phyloP scores from a whole-genome alignment of 2,329 filamentous ascomycete species.

The Ophioceras dolichostomum region DNA sequence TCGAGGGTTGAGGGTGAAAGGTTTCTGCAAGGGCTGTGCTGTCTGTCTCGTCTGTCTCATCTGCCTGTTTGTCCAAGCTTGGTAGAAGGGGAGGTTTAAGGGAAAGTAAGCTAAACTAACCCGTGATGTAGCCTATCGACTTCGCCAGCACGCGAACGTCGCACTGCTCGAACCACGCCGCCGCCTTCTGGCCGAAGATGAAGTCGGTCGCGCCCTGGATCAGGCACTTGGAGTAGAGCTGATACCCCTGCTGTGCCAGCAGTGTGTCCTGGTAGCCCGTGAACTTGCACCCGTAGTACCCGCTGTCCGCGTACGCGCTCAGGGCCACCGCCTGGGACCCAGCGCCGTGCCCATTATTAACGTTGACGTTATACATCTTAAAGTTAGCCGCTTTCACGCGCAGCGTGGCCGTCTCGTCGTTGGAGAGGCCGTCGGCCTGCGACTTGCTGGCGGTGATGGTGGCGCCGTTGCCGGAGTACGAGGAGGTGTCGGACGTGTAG shows the following conservation, averaged over 20 bases:
- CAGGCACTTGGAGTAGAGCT: conserved; percentile 29
- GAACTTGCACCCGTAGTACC: conserved; percentile 33
- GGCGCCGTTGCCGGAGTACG: conserved; percentile 44
- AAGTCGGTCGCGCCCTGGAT: conserved; percentile 18
- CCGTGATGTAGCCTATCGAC: conserved; percentile 26
- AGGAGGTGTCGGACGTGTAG: conserved; percentile 37
- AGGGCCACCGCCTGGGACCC: conserved; percentile 34
- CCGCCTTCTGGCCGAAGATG: conserved; percentile 25
- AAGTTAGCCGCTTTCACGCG: conserved; percentile 34
- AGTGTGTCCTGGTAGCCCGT: conserved; percentile 38
- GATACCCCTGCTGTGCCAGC: conserved; percentile 29
- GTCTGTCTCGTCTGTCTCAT: too few relatives aligned
- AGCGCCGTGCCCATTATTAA: conserved; percentile 32
- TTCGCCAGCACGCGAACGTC: conserved; percentile 24
- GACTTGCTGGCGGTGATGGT: conserved; percentile 32
- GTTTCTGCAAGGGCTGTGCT: too few relatives aligned
- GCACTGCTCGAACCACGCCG: conserved; percentile 29
- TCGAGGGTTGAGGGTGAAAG: not conserved
- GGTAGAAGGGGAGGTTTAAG: not conserved
- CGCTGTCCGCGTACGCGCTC: conserved; percentile 27
- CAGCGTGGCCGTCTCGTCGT: conserved; percentile 39
- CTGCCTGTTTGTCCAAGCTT: too few relatives aligned
- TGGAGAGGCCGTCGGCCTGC: conserved; percentile 31
- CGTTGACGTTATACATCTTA: conserved; percentile 50
- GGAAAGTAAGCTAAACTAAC: conserved; percentile 12